A percentile compares a stretch with the other conserved stretches of the same genome.
phyloP scores from a whole-genome alignment of 768 basidiomycete species.

The Serendipita vermifera region DNA sequence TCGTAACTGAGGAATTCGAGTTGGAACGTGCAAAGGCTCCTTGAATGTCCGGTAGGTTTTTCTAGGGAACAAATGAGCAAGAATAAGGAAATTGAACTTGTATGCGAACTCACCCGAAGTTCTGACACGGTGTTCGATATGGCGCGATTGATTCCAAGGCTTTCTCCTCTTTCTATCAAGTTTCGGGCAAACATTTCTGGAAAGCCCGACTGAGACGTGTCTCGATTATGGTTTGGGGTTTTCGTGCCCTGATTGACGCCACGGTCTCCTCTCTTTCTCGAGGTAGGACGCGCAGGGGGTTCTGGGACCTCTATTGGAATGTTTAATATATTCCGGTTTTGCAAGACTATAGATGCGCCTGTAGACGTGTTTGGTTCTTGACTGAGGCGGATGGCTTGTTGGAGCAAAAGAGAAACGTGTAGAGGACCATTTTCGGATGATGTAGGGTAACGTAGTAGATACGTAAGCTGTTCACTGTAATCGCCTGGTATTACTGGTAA shows the following conservation, averaged over 20 bases:
- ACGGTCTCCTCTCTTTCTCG: not conserved
- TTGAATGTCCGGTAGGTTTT: constrained; percentile 76
- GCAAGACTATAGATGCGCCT: constrained; percentile 64
- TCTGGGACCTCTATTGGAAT: constrained; percentile 57
- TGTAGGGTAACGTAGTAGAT: constrained; percentile 74
- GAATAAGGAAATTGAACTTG: not conserved
- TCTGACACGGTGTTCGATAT: constrained; percentile 70
- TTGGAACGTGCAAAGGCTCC: constrained; percentile 51
- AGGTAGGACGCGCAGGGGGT: constrained; percentile 25
- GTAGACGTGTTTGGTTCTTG: constrained; percentile 59
- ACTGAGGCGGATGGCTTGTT: constrained; percentile 71
- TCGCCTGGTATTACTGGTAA: constrained; percentile 68
- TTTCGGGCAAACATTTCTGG: constrained; percentile 64
- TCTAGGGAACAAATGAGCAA: constrained; percentile 30
- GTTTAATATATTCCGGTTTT: constrained; percentile 67
- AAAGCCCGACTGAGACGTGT: constrained; percentile 26
- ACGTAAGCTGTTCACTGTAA: constrained; percentile 73
- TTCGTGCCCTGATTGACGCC: not conserved
- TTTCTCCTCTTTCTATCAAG: constrained; percentile 62
- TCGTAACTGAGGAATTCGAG: constrained; percentile 19
- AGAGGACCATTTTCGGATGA: constrained; percentile 25
- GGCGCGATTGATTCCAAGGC: constrained; percentile 71
- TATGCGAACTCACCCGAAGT: constrained; percentile 40
- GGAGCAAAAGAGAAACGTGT: constrained; percentile 45
- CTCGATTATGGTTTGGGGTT: not conserved